phyloP scores from a whole-genome alignment of 306 rosid species.

The Canavalia ensiformis region DNA sequence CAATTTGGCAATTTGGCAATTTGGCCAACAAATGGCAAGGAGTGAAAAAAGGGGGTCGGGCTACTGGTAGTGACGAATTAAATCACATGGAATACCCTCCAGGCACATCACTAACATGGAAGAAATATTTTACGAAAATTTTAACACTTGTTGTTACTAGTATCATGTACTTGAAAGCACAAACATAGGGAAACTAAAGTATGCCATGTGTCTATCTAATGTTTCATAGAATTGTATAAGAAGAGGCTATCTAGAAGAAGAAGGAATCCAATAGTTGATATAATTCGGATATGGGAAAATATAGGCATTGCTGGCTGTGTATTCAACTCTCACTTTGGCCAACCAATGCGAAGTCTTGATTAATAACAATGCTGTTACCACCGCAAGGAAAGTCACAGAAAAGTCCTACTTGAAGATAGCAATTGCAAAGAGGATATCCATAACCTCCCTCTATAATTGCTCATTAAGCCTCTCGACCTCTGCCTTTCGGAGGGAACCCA shows the following conservation, averaged over 20 bases:
- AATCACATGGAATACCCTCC: constrained; percentile 62
- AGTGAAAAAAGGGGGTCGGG: too few species aligned
- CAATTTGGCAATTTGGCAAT: too few species aligned
- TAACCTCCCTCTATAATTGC: constrained; percentile 98
- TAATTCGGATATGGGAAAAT: constrained; percentile 87
- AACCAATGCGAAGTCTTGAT: constrained; percentile 98
- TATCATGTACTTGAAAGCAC: constrained; percentile 99
- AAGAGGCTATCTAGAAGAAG: constrained; percentile 80
- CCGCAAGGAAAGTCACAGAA: constrained; percentile 88
- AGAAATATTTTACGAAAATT: constrained; percentile 85
- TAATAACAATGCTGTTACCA: constrained; percentile 86
- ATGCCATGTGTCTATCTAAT: constrained; percentile 70
- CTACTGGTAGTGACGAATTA: too few species aligned
- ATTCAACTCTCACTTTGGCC: constrained; percentile 97
- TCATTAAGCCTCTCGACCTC: constrained; percentile 99
- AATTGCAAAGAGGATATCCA: constrained; percentile 96
- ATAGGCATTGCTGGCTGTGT: constrained; percentile 86
- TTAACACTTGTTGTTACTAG: constrained; percentile 88
- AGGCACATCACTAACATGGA: constrained; percentile 92
- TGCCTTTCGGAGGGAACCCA: constrained; percentile 95
- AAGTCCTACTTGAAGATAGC: constrained; percentile 97
- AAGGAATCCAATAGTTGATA: constrained; percentile 92
- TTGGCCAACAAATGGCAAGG: too few species aligned
- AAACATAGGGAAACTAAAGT: constrained; percentile 93
- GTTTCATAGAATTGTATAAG: constrained; percentile 71